Evolutionary conservation across 352 stramenopile genomes (phyloP).

Genomic region (Peronospora destructor): DNA sequence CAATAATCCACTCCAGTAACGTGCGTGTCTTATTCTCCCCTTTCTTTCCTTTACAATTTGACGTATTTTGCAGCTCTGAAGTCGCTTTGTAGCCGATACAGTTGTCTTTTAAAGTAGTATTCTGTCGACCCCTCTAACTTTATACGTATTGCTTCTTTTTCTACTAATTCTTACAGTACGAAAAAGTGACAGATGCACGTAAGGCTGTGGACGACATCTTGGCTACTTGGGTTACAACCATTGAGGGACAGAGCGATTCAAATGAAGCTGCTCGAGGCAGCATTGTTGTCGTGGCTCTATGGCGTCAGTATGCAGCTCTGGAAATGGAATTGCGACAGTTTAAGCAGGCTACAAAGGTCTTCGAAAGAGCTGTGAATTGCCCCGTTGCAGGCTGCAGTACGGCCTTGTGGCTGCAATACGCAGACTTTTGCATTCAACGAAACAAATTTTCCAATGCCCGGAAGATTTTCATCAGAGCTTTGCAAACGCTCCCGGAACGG

Average conservation of each 20-base stretch:
- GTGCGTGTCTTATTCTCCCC: slow-evolving; percentile 31
- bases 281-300: slow-evolving; percentile 37
- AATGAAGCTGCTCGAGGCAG: slow-evolving; percentile 11
- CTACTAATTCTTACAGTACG: slow-evolving; percentile 39
- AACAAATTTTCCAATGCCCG: slow-evolving; percentile 69
- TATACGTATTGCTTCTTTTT: slow-evolving; percentile 2
- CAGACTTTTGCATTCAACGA: slow-evolving; percentile 63
- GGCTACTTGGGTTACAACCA: slow-evolving; percentile 30
- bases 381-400: slow-evolving; percentile 33
- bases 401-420: slow-evolving; percentile 58
- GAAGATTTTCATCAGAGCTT: slow-evolving; percentile 63
- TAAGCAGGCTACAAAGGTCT: slow-evolving; percentile 78
- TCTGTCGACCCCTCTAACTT: slow-evolving; percentile 5
- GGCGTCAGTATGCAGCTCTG: slow-evolving; percentile 56
- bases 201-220: slow-evolving; percentile 44
- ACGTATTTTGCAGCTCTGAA: background rate
- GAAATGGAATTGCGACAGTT: slow-evolving; percentile 79
- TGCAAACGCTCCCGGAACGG: slow-evolving; percentile 34
- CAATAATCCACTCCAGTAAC: slow-evolving; percentile 69
- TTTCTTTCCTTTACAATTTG: slow-evolving; percentile 1
- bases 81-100: slow-evolving; percentile 8
- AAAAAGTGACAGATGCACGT: slow-evolving; percentile 57
- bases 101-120: background rate
- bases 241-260: slow-evolving; percentile 12
- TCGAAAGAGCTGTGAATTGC: slow-evolving; percentile 53